A percentile compares a stretch with the other conserved stretches of the same genome.
Conservation (phyloP, 139 green algal species). For the Tetratostichococcus sp. region DNA sequence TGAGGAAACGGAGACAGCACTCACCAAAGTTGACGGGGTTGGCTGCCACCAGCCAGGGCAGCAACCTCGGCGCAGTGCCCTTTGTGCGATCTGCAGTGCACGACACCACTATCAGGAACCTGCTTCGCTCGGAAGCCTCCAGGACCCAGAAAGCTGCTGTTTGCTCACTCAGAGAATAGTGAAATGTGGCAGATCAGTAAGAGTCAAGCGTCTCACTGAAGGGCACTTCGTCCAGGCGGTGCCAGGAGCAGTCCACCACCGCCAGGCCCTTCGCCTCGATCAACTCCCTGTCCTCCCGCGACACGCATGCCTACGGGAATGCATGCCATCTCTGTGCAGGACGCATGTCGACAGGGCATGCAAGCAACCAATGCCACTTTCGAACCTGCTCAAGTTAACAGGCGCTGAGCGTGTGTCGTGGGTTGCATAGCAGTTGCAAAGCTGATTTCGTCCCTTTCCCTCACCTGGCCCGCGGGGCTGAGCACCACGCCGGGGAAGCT, state of each 20-base stretch:
- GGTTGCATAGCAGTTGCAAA: no score
- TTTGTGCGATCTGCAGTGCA: constrained; percentile 56
- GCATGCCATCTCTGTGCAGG: neutral
- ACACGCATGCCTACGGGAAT: constrained; percentile 55
- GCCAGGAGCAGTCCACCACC: constrained; percentile 99
- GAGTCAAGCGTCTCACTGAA: no score
- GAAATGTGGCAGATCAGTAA: no score
- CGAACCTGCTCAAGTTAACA: no score
- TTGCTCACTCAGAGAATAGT: neutral
- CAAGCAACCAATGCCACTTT: no score
- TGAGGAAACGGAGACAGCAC: no score
- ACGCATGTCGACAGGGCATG: no score
- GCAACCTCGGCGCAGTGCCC: constrained; percentile 69
- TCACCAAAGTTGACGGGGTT: constrained; percentile 97
- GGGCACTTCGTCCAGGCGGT: constrained; percentile 91
- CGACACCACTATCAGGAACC: neutral
- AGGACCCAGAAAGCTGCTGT: neutral
- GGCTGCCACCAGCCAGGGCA: constrained; percentile 94
- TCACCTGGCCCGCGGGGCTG: constrained; percentile 49
- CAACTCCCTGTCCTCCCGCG: constrained; percentile 71
- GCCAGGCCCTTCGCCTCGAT: constrained; percentile 78
- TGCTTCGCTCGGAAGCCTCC: no score
- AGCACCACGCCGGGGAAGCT: constrained; percentile 82
- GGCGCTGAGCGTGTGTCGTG: no score
- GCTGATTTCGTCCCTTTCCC: no score